phyloP scores from a whole-genome alignment of 2,329 filamentous ascomycete genomes.

The Aspergillus vadensis region DNA sequence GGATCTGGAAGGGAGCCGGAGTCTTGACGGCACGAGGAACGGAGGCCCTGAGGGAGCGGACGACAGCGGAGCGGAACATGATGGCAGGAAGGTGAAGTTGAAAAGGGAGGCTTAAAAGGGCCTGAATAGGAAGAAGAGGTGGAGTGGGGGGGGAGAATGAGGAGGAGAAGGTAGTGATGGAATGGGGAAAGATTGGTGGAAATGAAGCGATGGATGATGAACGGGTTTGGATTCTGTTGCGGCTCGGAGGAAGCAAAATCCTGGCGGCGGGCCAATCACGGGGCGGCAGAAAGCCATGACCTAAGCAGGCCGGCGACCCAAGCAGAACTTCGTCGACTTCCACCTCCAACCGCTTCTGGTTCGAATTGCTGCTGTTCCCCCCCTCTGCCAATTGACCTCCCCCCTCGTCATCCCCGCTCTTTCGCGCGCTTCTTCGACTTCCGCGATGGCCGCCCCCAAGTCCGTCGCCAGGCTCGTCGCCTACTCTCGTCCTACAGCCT shows the following conservation, averaged over 20 bases:
- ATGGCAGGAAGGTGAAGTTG: slow-evolving; percentile 37
- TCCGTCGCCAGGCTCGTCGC: slow-evolving; percentile 48
- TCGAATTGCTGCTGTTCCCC: slow-evolving; percentile 23
- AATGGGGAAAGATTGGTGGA: slow-evolving; percentile 16
- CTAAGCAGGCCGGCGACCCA: slow-evolving; percentile 34
- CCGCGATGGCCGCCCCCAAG: slow-evolving; percentile 49
- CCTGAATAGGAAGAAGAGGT: slow-evolving; percentile 3
- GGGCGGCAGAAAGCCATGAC: slow-evolving; percentile 43
- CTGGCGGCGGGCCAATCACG: slow-evolving; percentile 43
- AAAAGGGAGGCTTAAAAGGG: slow-evolving; percentile 5
- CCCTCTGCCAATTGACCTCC: slow-evolving; percentile 22
- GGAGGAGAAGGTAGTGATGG: background rate
- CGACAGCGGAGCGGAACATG: slow-evolving; percentile 89
- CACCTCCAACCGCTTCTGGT: slow-evolving; percentile 21
- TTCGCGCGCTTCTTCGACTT: slow-evolving; percentile 17
- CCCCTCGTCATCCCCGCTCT: slow-evolving; percentile 18
- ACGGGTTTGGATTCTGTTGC: slow-evolving; percentile 28
- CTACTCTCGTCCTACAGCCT: slow-evolving; percentile 40
- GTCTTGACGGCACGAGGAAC: slow-evolving; percentile 54
- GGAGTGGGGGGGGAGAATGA: slow-evolving; percentile 12
- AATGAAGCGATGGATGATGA: slow-evolving; percentile 24
- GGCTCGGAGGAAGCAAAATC: slow-evolving; percentile 38
- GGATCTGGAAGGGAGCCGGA: slow-evolving; percentile 62
- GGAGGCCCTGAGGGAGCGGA: slow-evolving; percentile 70
- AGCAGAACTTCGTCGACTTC: slow-evolving; percentile 33